phyloP scores from a whole-genome alignment of 2,329 filamentous ascomycete species.

The Alternaria triticimaculans region DNA sequence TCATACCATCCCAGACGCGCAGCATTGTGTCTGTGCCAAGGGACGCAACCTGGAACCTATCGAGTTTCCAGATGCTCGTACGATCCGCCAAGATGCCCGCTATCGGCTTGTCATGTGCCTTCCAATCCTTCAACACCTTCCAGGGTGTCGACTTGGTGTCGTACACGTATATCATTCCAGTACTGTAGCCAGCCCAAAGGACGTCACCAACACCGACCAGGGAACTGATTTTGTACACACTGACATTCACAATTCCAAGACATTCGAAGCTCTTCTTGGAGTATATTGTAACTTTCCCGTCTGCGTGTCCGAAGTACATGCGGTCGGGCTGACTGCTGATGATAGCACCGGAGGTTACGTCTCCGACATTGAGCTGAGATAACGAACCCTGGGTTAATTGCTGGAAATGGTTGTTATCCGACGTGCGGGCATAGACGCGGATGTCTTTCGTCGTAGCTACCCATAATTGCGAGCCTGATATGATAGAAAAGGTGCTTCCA shows the following conservation, averaged over 20 bases:
- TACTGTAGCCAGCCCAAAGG: slow-evolving; percentile 94
- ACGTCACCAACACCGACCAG: slow-evolving; percentile 80
- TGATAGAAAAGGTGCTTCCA: slow-evolving; percentile 86
- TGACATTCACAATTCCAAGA: slow-evolving; percentile 81
- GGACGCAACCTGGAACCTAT: slow-evolving; percentile 83
- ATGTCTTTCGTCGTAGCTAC: slow-evolving; percentile 86
- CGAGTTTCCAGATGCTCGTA: slow-evolving; percentile 83
- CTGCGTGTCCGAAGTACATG: slow-evolving; percentile 88
- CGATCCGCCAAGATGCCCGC: slow-evolving; percentile 78
- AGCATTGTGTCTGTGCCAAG: slow-evolving; percentile 87
- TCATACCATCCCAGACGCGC: slow-evolving; percentile 87
- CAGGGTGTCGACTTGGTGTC: slow-evolving; percentile 84
- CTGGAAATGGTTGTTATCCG: slow-evolving; percentile 72
- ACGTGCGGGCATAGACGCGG: slow-evolving; percentile 78
- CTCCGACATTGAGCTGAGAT: slow-evolving; percentile 74
- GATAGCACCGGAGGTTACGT: slow-evolving; percentile 83
- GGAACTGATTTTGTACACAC: slow-evolving; percentile 93
- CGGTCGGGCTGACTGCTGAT: slow-evolving; percentile 76
- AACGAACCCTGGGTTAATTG: slow-evolving; percentile 77
- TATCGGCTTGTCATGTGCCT: slow-evolving; percentile 84
- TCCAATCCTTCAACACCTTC: slow-evolving; percentile 93
- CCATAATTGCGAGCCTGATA: slow-evolving; percentile 87
- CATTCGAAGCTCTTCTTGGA: slow-evolving; percentile 78
- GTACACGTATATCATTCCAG: slow-evolving; percentile 91
- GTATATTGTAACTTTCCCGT: slow-evolving; percentile 96